Conservation (phyloP, 345 rosid genomes). For the Diplotaxis tenuifolia region DNA sequence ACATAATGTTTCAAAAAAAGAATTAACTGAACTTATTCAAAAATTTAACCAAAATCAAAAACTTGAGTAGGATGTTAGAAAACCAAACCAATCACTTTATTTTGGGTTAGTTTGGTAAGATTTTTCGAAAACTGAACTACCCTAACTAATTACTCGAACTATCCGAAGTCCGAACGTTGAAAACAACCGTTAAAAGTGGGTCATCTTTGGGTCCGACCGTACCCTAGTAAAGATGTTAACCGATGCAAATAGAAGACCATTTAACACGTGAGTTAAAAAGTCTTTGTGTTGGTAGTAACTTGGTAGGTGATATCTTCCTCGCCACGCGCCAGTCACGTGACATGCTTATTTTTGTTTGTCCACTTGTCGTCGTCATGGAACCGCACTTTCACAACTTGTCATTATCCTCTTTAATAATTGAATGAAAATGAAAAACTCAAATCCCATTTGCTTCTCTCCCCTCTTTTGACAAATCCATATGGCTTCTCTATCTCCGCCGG, state of each 20-base stretch:
- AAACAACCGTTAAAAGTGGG: background rate
- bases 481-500: slow-evolving; percentile 42
- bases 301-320: slow-evolving; percentile 3
- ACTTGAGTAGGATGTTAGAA: too few species aligned
- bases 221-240: background rate
- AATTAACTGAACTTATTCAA: too few species aligned
- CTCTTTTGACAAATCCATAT: slow-evolving; percentile 18
- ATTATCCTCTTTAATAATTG: slow-evolving; percentile 3
- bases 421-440: background rate
- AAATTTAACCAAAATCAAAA: too few species aligned
- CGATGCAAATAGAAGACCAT: background rate
- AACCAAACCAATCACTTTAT: too few species aligned
- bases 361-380: slow-evolving; percentile 27
- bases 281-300: background rate
- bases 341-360: background rate
- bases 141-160: too few species aligned
- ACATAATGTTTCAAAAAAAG: too few species aligned
- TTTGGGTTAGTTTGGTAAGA: too few species aligned
- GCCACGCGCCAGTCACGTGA: slow-evolving; percentile 36
- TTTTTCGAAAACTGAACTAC: too few species aligned
- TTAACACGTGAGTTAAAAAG: slow-evolving; percentile 27
- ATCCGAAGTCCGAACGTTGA: too few species aligned
- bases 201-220: background rate
- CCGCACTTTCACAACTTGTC: slow-evolving; percentile 38
- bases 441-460: background rate